Evolutionary conservation across 2,329 filamentous ascomycete species (phyloP).

Genomic region (Leptographium procerum): DNA sequence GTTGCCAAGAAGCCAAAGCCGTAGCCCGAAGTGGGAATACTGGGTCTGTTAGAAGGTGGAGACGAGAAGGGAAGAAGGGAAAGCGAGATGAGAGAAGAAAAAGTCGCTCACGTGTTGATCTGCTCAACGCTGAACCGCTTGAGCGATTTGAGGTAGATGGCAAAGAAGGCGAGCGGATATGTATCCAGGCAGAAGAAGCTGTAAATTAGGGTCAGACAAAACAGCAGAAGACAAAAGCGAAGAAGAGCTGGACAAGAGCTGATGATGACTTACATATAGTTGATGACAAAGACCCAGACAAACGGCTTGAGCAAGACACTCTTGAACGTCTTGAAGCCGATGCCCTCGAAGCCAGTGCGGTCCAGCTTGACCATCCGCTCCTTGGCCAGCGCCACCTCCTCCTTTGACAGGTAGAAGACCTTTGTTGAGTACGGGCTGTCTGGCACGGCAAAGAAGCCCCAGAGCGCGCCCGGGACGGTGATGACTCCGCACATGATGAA

Average conservation of each 20-base stretch:
- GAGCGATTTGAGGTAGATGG: slow-evolving; percentile 2
- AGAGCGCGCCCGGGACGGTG: slow-evolving; percentile 18
- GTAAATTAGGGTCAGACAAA: neutral
- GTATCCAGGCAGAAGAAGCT: slow-evolving; percentile 2
- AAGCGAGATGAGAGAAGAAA: neutral
- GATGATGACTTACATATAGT: neutral
- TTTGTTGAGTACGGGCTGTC: slow-evolving; percentile 18
- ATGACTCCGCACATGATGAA: slow-evolving; percentile 40
- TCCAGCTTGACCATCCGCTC: neutral
- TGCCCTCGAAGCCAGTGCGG: slow-evolving; percentile 9
- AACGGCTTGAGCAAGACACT: slow-evolving; percentile 1
- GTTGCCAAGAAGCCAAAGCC: slow-evolving; percentile 1
- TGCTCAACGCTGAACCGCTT: neutral
- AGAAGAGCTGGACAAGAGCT: too few relatives aligned
- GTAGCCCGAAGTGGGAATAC: neutral
- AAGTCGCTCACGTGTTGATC: neutral
- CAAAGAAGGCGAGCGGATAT: neutral
- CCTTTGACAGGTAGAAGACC: neutral
- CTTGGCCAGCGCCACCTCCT: neutral
- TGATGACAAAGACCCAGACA: slow-evolving; percentile 1
- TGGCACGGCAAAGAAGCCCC: slow-evolving; percentile 34
- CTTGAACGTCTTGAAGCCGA: slow-evolving; percentile 11
- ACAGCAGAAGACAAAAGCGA: neutral
- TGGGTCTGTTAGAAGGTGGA: neutral
- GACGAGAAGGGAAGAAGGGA: neutral